Evolutionary conservation across 73 alveolate genomes (phyloP).

Genomic region (Paramecium primaurelia): DNA sequence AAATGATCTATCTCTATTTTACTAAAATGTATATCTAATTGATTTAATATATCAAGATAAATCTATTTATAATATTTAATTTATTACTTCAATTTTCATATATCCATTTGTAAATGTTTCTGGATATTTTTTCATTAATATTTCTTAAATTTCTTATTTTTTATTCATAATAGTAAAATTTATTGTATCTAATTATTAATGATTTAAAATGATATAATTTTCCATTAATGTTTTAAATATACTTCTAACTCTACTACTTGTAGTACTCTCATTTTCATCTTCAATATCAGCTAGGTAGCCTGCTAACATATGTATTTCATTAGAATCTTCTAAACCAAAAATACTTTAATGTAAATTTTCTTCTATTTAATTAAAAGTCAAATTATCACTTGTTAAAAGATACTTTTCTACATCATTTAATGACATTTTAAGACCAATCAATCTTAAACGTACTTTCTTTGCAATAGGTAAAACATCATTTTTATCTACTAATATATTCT

Average conservation of each 20-base stretch:
- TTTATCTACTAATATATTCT: background rate
- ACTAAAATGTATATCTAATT: background rate
- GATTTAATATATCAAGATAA: background rate
- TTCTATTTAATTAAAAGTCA: background rate
- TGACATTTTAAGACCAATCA: background rate
- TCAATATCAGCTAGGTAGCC: constrained; percentile 5
- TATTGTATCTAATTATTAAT: background rate
- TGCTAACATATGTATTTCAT: background rate
- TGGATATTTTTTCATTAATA: background rate
- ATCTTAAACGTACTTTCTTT: background rate
- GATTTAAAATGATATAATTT: background rate
- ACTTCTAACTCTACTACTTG: constrained; percentile 19
- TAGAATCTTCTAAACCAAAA: constrained; percentile 9
- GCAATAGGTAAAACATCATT: constrained; percentile 11
- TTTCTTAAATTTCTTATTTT: background rate
- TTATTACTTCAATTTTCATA: background rate
- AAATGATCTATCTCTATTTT: background rate
- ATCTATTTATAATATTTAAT: background rate
- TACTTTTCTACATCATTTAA: background rate
- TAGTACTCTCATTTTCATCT: background rate
- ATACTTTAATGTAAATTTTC: background rate
- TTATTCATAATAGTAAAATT: background rate
- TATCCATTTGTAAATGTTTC: background rate
- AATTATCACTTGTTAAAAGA: background rate
- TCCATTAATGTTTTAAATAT: constrained; percentile 1